These are phyloP conservation scores for Chloris gayana DNA, from an alignment of 176 grass and related monocot species.

Conservation along the genomic window DNA sequence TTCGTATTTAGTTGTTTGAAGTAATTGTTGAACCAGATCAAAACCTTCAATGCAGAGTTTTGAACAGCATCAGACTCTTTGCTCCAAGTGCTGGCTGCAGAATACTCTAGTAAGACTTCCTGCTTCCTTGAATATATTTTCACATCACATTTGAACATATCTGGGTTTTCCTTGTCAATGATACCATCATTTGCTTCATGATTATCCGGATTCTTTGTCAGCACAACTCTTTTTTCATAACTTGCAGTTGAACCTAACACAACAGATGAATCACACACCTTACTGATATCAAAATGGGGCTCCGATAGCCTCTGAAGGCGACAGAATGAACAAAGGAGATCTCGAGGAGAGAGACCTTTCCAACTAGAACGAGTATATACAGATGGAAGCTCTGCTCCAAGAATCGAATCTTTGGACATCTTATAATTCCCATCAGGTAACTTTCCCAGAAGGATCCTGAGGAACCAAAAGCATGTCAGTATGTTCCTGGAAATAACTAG, in stretches of 20 bases:
- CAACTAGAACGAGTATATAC: conserved; percentile 71
- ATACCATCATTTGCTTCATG: conserved; percentile 30
- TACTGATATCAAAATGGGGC: conserved; percentile 58
- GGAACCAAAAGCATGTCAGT: conserved; percentile 42
- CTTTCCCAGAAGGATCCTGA: conserved; percentile 79
- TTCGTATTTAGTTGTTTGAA: conserved; percentile 55
- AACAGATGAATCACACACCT: conserved; percentile 10
- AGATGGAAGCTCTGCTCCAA: conserved; percentile 78
- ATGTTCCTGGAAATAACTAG: conserved; percentile 28
- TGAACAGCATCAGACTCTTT: conserved; percentile 90
- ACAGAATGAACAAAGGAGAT: conserved; percentile 81
- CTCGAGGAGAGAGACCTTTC: conserved; percentile 71
- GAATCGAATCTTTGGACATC: conserved; percentile 75
- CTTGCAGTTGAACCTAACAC: conserved; percentile 34
- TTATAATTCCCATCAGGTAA: conserved; percentile 83
- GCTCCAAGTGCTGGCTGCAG: conserved; percentile 56
- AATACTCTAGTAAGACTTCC: conserved; percentile 68
- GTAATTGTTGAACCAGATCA: conserved; percentile 69
- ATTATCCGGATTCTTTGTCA: conserved; percentile 28
- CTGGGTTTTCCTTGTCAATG: conserved; percentile 45
- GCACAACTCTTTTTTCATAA: conserved; percentile 25
- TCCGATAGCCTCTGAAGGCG: conserved; percentile 74
- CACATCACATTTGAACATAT: conserved; percentile 59
- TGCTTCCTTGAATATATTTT: conserved; percentile 68
- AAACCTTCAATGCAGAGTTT: conserved; percentile 75